Conservation (phyloP, 2,329 filamentous ascomycete species). For the Hypoxylon sp. region DNA sequence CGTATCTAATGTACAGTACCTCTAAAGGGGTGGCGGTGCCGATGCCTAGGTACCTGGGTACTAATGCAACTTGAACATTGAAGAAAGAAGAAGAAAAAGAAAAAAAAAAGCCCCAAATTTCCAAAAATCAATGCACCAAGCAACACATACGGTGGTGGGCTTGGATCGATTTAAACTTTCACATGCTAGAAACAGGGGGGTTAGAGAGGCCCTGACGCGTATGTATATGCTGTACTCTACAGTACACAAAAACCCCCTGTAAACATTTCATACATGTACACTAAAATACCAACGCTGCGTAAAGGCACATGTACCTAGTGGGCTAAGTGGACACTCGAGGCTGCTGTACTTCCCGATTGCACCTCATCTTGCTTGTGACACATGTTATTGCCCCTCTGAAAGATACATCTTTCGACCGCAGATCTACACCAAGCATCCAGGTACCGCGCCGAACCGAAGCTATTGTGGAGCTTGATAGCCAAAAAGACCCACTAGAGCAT, state of each 20-base stretch:
- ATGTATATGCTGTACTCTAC: too few relatives aligned
- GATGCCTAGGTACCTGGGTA: too few relatives aligned
- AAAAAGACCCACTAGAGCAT: constrained; percentile 17
- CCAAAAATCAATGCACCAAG: not conserved
- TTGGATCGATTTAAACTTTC: constrained; percentile 20
- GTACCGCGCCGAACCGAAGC: constrained; percentile 25
- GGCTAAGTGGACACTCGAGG: too few relatives aligned
- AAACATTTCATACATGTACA: too few relatives aligned
- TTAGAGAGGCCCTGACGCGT: constrained; percentile 21
- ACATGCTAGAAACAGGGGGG: constrained; percentile 33
- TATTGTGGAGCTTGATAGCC: constrained; percentile 16
- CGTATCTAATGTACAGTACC: too few relatives aligned
- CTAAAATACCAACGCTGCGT: too few relatives aligned
- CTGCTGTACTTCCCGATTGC: too few relatives aligned
- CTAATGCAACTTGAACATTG: too few relatives aligned
- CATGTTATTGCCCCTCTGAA: constrained; percentile 24
- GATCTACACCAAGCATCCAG: constrained; percentile 26
- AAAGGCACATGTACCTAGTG: too few relatives aligned
- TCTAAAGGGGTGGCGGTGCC: too few relatives aligned
- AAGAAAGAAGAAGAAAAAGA: too few relatives aligned
- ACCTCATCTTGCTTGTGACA: constrained; percentile 19
- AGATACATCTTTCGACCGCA: constrained; percentile 6
- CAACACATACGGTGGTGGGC: not conserved
- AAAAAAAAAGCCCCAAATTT: constrained; percentile 4
- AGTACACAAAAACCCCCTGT: too few relatives aligned